Conservation (phyloP, 768 basidiomycete genomes). For the Collybiopsis luxurians region DNA sequence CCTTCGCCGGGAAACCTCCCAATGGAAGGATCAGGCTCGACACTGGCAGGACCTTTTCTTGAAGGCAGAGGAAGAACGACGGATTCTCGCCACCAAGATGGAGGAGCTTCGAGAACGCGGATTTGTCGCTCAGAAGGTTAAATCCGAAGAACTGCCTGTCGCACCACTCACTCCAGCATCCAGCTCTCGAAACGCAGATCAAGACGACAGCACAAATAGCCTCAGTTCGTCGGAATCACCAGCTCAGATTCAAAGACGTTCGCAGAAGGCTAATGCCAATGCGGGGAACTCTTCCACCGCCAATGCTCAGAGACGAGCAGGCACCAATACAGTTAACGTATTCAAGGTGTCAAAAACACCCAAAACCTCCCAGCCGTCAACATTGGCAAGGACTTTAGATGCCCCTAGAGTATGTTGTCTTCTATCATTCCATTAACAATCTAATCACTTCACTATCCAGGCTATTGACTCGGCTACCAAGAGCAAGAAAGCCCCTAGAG, state of each 20-base stretch:
- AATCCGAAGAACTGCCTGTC: not conserved
- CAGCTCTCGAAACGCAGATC: not conserved
- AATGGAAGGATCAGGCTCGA: conserved; percentile 74
- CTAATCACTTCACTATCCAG: too few relatives aligned
- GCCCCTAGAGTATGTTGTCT: too few relatives aligned
- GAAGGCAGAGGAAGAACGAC: conserved; percentile 69
- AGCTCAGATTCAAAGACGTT: too few relatives aligned
- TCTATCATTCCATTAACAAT: too few relatives aligned
- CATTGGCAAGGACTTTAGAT: not conserved
- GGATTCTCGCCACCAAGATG: conserved; percentile 50
- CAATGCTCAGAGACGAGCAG: not conserved
- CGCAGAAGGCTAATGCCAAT: too few relatives aligned
- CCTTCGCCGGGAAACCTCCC: conserved; percentile 59
- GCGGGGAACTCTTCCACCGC: too few relatives aligned
- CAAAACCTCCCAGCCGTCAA: not conserved
- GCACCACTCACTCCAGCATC: conserved; percentile 1
- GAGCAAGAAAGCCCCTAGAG: too few relatives aligned
- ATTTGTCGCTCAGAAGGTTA: not conserved
- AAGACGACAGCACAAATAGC: not conserved
- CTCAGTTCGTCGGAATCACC: too few relatives aligned
- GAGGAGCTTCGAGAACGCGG: conserved; percentile 42
- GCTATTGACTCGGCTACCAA: too few relatives aligned
- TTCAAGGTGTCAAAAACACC: not conserved
- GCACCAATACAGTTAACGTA: not conserved
- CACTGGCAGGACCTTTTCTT: conserved; percentile 83